Evolutionary conservation across 176 grass and related monocot species (phyloP).

Genomic region (Tillandsia leiboldiana): DNA sequence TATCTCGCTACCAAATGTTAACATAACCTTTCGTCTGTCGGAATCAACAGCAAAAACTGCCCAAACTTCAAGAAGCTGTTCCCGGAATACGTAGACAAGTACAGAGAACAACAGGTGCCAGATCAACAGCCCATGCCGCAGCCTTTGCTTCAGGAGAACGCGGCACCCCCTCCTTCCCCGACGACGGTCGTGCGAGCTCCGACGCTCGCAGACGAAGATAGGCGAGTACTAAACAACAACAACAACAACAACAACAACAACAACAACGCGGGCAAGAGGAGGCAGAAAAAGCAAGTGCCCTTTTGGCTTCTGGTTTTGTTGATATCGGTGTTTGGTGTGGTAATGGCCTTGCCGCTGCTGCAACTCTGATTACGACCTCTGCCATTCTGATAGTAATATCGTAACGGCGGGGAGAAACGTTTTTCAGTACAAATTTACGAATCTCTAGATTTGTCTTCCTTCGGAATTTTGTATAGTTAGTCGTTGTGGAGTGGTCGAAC

Average conservation of each 20-base stretch:
- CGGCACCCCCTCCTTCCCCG: slow-evolving; percentile 21
- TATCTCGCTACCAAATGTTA: not conserved
- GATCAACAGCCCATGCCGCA: slow-evolving; percentile 18
- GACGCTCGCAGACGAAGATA: slow-evolving; percentile 11
- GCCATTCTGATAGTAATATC: not conserved
- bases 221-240: no score
- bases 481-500: not conserved
- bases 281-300: slow-evolving; percentile 57
- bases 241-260: no score
- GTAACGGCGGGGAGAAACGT: not conserved
- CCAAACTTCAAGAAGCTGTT: slow-evolving; percentile 87
- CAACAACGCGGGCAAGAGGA: slow-evolving; percentile 17
- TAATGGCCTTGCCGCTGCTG: slow-evolving; percentile 96
- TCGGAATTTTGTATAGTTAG: slow-evolving; percentile 1
- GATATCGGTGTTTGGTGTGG: slow-evolving; percentile 62
- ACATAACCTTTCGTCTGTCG: not conserved
- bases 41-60: slow-evolving; percentile 76
- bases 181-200: slow-evolving; percentile 20
- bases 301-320: slow-evolving; percentile 83
- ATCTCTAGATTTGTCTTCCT: not conserved
- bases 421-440: not conserved
- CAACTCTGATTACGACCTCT: slow-evolving; percentile 50
- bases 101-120: slow-evolving; percentile 50
- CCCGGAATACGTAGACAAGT: slow-evolving; percentile 85
- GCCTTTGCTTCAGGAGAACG: slow-evolving; percentile 31